Evolutionary conservation across 2,329 filamentous ascomycete genomes (phyloP), one percentile per base, ranked within the genome.

Genomic region (Fusarium sp.): DNA sequence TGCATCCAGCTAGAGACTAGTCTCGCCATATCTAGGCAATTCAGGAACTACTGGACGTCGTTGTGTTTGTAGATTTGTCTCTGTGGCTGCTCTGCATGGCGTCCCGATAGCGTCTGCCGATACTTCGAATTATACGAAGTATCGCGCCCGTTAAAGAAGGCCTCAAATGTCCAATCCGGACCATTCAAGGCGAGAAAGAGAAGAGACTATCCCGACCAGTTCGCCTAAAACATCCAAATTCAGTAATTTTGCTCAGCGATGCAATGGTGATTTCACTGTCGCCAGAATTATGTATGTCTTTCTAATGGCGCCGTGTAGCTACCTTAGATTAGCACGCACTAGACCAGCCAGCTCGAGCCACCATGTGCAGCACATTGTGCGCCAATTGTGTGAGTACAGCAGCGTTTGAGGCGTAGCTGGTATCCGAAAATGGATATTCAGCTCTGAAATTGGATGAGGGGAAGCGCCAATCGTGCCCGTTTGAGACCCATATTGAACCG

Each of bases 1-100:
- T n/a, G 11, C 20, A 28, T n/a, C 11, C 8, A n/a, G 20, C 5
- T 11, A 8, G 14, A 28, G 14, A 28, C 24, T 26, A 39, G 22
- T n/a, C 35, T n/a, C 3, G 10, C 10, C 14, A 39, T 11, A 10
- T 39, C 8, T 0, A 3, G 35, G 14, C 5, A 13, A 8, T 5
- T 13, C 0, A 28, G 18, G 14, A 54, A 54, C 51, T 28, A 38
- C 14, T n/a, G 18, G 8, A 39, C 4, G 4, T n/a, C 7, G 24
- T 7, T n/a, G 4, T 17, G 35, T 10, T 18, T 18, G 10, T 28
- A 10, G 4, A 10, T 28, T 2, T 18, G 10, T 9, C 2, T 13
- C 2, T 28, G 35, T 39, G 20, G 20, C 51, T 39, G 35, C 20
- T 18, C 20, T 54, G 24, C 11, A 54, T 28, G 51, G 24, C 35